A percentile compares a stretch with the other conserved stretches of the same genome.
Evolutionary conservation across 345 rosid species (phyloP).

Genomic region (Lenwebbia sp.): DNA sequence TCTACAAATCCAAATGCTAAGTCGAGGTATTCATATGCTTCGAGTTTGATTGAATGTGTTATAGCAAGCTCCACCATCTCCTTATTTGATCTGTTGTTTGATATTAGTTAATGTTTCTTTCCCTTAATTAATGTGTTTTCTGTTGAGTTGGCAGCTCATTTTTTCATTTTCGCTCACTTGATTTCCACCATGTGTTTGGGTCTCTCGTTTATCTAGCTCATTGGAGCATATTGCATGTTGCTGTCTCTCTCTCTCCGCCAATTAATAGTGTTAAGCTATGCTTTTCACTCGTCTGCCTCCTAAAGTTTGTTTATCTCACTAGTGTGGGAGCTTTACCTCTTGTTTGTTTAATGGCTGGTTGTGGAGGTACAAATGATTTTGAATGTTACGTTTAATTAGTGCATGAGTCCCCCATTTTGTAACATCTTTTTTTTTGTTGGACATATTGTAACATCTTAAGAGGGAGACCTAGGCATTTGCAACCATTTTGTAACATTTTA

Average conservation of each 20-base stretch:
- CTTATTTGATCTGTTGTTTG: not conserved
- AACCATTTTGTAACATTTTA: not conserved
- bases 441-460: no score
- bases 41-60: not conserved
- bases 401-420: not conserved
- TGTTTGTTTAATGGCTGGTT: not conserved
- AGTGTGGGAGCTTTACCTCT: not conserved
- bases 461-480: no score
- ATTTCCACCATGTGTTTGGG: not conserved
- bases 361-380: not conserved
- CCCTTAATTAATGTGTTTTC: not conserved
- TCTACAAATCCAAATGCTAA: slow-evolving; percentile 12
- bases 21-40: slow-evolving; percentile 22
- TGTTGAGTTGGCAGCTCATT: not conserved
- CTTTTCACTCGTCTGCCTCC: not conserved
- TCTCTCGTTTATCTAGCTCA: no score
- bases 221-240: not conserved
- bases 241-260: not conserved
- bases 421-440: not conserved
- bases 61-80: not conserved
- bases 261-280: not conserved
- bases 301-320: not conserved
- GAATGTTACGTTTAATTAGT: not conserved
- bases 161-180: not conserved
- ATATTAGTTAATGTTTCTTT: not conserved